These are phyloP conservation scores for Coleophoma eucalyptorum DNA, from an alignment of 2,329 filamentous ascomycete species.

Conservation along the genomic window DNA sequence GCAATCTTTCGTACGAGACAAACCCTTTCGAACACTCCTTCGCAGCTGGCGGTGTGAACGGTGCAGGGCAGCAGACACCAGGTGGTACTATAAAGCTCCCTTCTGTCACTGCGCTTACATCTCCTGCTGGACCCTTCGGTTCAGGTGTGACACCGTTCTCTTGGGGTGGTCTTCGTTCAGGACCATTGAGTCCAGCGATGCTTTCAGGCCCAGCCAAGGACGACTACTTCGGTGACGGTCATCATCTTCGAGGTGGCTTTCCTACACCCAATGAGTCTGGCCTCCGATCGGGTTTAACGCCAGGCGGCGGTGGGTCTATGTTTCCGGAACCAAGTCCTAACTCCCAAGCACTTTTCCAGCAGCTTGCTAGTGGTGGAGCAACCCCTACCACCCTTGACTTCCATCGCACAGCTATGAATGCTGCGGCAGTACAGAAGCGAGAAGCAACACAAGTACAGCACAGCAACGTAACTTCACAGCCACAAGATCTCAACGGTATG, in stretches of 20 bases:
- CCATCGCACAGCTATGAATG: slow-evolving; percentile 85
- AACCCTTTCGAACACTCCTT: slow-evolving; percentile 99
- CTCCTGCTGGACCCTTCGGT: slow-evolving; percentile 77
- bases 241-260: slow-evolving; percentile 76
- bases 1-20: slow-evolving; percentile 68
- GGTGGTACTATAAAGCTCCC: slow-evolving; percentile 74
- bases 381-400: slow-evolving; percentile 93
- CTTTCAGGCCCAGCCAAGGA: slow-evolving; percentile 73
- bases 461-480: slow-evolving; percentile 43
- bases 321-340: slow-evolving; percentile 90
- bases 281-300: slow-evolving; percentile 84
- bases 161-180: slow-evolving; percentile 84
- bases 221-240: slow-evolving; percentile 85
- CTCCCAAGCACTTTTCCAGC: slow-evolving; percentile 77
- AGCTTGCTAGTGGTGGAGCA: slow-evolving; percentile 73
- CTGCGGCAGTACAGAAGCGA: slow-evolving; percentile 61
- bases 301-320: slow-evolving; percentile 94
- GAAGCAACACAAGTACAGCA: slow-evolving; percentile 33
- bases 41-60: slow-evolving; percentile 43
- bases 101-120: slow-evolving; percentile 85
- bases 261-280: slow-evolving; percentile 97
- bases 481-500: slow-evolving; percentile 37
- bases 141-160: slow-evolving; percentile 69
- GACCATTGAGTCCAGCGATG: slow-evolving; percentile 95
- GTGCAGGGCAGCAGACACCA: slow-evolving; percentile 64